These are phyloP conservation scores for Endocladia muricata DNA, from an alignment of 31 red algal genomes.

Conservation along the genomic window DNA sequence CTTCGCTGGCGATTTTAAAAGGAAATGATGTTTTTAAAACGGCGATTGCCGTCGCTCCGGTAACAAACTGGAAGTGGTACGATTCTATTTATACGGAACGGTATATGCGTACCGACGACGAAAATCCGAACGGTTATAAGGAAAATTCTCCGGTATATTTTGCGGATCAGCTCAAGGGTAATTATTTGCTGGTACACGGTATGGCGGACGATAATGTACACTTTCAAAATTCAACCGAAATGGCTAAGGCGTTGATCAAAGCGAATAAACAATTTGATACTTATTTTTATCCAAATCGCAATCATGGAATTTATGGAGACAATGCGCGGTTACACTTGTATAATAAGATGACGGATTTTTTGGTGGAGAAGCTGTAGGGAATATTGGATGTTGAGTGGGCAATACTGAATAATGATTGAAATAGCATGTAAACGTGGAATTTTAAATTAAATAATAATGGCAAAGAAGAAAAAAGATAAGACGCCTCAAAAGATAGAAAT, in stretches of 20 bases:
- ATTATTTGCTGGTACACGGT: slow-evolving; percentile 28
- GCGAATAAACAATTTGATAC: slow-evolving; percentile 2
- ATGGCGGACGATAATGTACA: slow-evolving; percentile 52
- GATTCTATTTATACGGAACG: slow-evolving; percentile 50
- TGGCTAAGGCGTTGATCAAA: not conserved
- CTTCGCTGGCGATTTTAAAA: slow-evolving; percentile 7
- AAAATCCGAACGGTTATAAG: slow-evolving; percentile 11
- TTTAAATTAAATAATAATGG: too few relatives aligned
- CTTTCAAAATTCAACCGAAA: not conserved
- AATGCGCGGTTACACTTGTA: too few relatives aligned
- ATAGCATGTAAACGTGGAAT: too few relatives aligned
- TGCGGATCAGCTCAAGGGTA: not conserved
- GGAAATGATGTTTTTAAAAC: not conserved
- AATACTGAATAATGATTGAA: too few relatives aligned
- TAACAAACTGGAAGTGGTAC: slow-evolving; percentile 41
- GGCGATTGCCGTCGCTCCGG: slow-evolving; percentile 42
- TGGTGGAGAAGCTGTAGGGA: too few relatives aligned
- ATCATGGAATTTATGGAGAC: slow-evolving; percentile 6
- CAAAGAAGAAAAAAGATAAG: too few relatives aligned
- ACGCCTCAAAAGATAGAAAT: not conserved
- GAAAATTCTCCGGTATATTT: slow-evolving; percentile 9
- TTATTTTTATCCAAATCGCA: not conserved
- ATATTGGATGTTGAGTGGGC: too few relatives aligned
- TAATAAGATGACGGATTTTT: too few relatives aligned
- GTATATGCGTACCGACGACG: slow-evolving; percentile 14